Evolutionary conservation across 352 stramenopile genomes (phyloP).

Genomic region (Elongisporangium senticosum): DNA sequence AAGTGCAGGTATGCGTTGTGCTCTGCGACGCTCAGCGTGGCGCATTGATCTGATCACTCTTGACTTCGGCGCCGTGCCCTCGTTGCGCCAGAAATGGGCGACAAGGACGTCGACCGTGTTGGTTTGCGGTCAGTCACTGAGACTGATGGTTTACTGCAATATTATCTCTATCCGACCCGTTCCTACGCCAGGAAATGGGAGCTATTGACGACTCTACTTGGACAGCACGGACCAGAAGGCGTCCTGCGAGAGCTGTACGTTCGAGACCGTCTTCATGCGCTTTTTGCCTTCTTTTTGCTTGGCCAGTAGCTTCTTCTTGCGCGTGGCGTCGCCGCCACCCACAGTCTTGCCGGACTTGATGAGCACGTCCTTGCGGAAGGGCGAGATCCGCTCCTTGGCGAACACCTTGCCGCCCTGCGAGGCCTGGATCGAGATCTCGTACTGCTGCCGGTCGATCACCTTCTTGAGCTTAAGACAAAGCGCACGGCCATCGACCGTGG

Average conservation of each 20-base stretch:
- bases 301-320: constrained; percentile 99
- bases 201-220: constrained; percentile 34
- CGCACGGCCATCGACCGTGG: constrained; percentile 68
- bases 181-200: neutral
- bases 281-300: constrained; percentile 99
- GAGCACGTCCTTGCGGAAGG: constrained; percentile 96
- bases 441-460: constrained; percentile 97
- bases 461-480: constrained; percentile 95
- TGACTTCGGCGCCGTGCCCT: no score
- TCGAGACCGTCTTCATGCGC: constrained; percentile 94
- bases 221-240: constrained; percentile 98
- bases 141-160: neutral
- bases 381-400: constrained; percentile 94
- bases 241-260: constrained; percentile 95
- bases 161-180: neutral
- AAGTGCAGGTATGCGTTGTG: no score
- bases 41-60: no score
- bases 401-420: constrained; percentile 95
- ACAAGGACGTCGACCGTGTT: no score
- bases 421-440: constrained; percentile 98
- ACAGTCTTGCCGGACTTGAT: constrained; percentile 95
- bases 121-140: no score
- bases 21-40: no score
- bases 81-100: no score
- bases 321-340: constrained; percentile 93